Evolutionary conservation across 192 early-diverging fungal genomes (phyloP), one percentile per base, ranked within the genome.

Genomic region (Dissophora globulifera): DNA sequence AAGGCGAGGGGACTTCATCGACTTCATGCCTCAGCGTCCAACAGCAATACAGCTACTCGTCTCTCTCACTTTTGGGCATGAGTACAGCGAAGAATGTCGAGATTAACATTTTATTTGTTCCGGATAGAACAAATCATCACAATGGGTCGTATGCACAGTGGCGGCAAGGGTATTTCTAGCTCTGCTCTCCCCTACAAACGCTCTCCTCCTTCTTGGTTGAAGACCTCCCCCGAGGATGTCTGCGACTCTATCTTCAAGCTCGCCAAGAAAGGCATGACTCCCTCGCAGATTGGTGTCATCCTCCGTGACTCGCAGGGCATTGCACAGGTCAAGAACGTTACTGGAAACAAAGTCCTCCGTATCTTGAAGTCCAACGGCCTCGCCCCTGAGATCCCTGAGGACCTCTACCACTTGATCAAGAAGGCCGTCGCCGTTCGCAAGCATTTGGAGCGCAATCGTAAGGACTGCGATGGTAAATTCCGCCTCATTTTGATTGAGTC

Each of bases 311-410:
- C 93, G 60, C 94, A 98, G 82, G 97, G 97, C 81, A 90, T 99
- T 64, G 93, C 97, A 67, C 95, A 96, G 84, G 97, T 99, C 81
- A 89, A 89, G 78, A 87, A 85, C 83, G 92, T 99, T 76, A 99
- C 97, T 75, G 96, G 96, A 80, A 99, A 96, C 93, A 98, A 99
- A 93, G 89, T 99, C 67, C 91, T 98, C 71, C 95, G 97, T 88
- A 98, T 99, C 84, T 89, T 99, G 70, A 96, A 95, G 87, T 89
- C 92, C 84, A 96, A 95, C 87, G 95, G 95, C 66, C 85, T 96
- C 52, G 93, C 90, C 64, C 96, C 96, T 58, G 92, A 94, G 80
- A 91, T 98, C 79, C 96, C 96, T 67, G 97, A 99, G 88, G 96
- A 99, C 86, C 90, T 99, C 51, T 97, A 97, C 91, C 94, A 95